Evolutionary conservation across 1,284 basidiomycete genomes (phyloP).

Genomic region (Leccinum proliferum): DNA sequence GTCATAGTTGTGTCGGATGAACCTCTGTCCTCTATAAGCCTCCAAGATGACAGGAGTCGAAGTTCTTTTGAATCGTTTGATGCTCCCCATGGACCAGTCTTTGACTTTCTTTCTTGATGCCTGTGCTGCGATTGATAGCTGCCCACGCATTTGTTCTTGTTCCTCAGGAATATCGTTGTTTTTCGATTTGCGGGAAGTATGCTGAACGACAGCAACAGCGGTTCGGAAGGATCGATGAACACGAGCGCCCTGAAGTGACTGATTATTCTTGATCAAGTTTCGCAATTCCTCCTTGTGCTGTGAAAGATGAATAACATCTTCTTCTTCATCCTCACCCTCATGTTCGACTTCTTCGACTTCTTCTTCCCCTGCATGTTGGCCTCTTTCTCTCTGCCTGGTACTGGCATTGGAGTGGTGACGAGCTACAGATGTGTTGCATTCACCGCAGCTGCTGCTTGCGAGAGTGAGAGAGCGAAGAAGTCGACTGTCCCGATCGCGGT

Average conservation of each 20-base stretch:
- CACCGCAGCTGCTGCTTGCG: conserved; percentile 1
- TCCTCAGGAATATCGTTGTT: neutral
- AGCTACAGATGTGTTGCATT: too few species aligned
- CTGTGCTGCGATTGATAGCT: neutral
- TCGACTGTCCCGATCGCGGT: neutral
- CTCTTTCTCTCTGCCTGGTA: too few species aligned
- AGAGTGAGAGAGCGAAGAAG: neutral
- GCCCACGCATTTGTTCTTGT: neutral
- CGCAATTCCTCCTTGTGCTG: neutral
- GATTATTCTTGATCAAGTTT: neutral
- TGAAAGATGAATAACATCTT: neutral
- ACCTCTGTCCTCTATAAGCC: neutral
- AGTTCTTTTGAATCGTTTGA: neutral
- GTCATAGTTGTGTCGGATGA: neutral
- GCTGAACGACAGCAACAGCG: neutral
- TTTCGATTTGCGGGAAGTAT: neutral
- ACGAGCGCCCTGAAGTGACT: neutral
- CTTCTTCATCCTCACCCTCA: neutral
- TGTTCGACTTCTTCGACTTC: too few species aligned
- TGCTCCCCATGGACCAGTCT: neutral
- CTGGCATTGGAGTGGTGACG: too few species aligned
- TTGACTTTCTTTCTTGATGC: neutral
- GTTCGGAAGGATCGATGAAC: neutral
- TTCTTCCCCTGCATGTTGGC: too few species aligned
- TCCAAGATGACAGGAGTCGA: neutral